Evolutionary conservation across 495 filamentous ascomycete species (phyloP), one percentile per base, ranked within the genome.

Genomic region (Bombardia bombarda): DNA sequence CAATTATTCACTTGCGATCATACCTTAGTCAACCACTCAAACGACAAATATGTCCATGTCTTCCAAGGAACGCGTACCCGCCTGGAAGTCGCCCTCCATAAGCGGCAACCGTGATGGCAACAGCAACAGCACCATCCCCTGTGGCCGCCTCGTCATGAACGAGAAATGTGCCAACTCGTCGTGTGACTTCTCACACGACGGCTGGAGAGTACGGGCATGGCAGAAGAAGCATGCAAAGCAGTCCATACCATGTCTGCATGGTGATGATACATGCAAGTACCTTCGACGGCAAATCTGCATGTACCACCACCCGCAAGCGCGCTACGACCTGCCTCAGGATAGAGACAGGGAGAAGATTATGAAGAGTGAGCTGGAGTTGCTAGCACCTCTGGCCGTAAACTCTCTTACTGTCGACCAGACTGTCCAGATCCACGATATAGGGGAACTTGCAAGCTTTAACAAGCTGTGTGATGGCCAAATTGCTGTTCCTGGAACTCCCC

Each of bases 391-490:
- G 1, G 32, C 25, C 16, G 23, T 47, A 6, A 17, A 30, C 38
- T 40, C 20, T 12, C 19, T 47, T 2, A 20, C 23, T 1, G 38
- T 16, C 4, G 45, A 42, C 16, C 28, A 35, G 18, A 17, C 17
- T 4, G 36, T 47, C 30, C 2, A 9, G 22, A 54, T 59, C 13
- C 1, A 47, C 13, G 23, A 50, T 3, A 36, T 30, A 6, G 16
- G 24, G 10, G 40, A 51, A 5, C 34, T 59, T 1, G 40, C 53
- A 4, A 59, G 56, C 22, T 59, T 56, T 43, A 59, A 56, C 45
- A 56, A 52, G 22, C 30, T 54, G 8, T 2, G 22, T 1, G 40
- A 54, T 25, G 39, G 30, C 7, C 47, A 54, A n/a, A 57, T 59
- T 24, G 50, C 42, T 8, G 48, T 59, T 6, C 56, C 56, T 12